Percentiles rank a stretch among this genome's conserved stretches.
phyloP scores from a whole-genome alignment of 106 monocot species.

The Triglochin maritima region DNA sequence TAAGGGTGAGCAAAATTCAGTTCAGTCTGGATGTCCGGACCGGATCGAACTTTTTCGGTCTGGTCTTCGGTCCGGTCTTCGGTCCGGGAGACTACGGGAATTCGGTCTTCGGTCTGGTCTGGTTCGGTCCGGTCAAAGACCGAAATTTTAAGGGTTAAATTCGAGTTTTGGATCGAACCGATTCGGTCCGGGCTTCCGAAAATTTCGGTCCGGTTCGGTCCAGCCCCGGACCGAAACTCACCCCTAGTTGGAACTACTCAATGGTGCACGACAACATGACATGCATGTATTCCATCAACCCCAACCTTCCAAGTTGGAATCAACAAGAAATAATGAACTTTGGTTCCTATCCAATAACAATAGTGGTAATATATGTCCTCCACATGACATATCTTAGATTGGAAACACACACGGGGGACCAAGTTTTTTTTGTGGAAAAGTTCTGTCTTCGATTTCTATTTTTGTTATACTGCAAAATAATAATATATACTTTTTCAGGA shows the following conservation, averaged over 20 bases:
- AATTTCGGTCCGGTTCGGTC: neutral
- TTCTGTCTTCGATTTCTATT: neutral
- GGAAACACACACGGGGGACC: conserved; percentile 3
- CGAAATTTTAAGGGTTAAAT: neutral
- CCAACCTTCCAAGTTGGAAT: neutral
- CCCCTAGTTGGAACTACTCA: neutral
- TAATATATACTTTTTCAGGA: no score
- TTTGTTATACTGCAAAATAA: no score
- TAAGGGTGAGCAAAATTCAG: no score
- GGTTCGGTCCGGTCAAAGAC: neutral
- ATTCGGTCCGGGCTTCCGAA: no score
- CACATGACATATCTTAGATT: conserved; percentile 2
- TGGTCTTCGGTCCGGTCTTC: no score
- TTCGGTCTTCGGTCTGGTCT: no score
- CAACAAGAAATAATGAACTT: no score
- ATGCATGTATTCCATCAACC: conserved; percentile 5
- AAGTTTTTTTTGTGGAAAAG: neutral
- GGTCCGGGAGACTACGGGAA: no score
- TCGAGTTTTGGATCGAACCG: no score
- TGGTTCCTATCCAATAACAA: neutral
- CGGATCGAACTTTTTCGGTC: no score
- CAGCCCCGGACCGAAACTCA: neutral
- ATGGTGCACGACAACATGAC: neutral
- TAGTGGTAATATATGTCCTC: neutral
- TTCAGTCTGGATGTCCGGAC: no score